These are phyloP conservation scores for Pichia gijzeniarum DNA, from an alignment of 805 yeast genomes.

Conservation along the genomic window DNA sequence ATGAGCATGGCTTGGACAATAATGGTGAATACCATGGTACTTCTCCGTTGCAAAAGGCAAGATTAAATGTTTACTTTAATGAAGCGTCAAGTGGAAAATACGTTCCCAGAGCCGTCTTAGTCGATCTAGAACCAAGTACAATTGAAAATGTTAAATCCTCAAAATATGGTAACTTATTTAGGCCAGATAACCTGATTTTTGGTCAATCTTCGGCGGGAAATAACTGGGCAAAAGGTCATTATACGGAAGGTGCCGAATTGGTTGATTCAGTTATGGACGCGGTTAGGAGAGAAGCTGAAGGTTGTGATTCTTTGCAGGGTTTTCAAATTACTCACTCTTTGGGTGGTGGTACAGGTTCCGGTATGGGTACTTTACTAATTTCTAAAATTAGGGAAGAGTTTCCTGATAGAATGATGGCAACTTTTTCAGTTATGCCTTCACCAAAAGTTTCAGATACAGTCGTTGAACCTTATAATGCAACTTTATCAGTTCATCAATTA, in stretches of 20 bases:
- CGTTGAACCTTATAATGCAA: slow-evolving; percentile 92
- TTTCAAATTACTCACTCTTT: slow-evolving; percentile 82
- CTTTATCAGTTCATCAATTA: slow-evolving; percentile 83
- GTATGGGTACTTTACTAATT: slow-evolving; percentile 87
- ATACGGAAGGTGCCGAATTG: slow-evolving; percentile 94
- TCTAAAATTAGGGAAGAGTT: slow-evolving; percentile 86
- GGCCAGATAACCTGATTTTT: slow-evolving; percentile 86
- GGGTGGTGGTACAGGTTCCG: slow-evolving; percentile 95
- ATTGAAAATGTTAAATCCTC: slow-evolving; percentile 80
- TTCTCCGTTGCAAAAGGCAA: slow-evolving; percentile 43
- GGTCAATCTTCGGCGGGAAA: slow-evolving; percentile 94
- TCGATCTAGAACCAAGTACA: slow-evolving; percentile 92
- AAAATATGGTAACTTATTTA: slow-evolving; percentile 74
- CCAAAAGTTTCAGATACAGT: slow-evolving; percentile 90
- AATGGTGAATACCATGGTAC: slow-evolving; percentile 67
- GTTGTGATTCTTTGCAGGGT: slow-evolving; percentile 88
- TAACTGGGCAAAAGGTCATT: slow-evolving; percentile 96
- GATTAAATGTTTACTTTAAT: slow-evolving; percentile 75
- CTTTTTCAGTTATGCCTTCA: slow-evolving; percentile 88
- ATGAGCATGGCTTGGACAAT: slow-evolving; percentile 76
- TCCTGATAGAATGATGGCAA: slow-evolving; percentile 94
- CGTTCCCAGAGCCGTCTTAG: slow-evolving; percentile 89
- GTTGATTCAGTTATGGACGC: slow-evolving; percentile 87
- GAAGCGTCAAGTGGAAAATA: slow-evolving; percentile 84
- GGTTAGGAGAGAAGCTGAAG: slow-evolving; percentile 89